Evolutionary conservation across 2,329 filamentous ascomycete species (phyloP), one percentile per base, ranked within the genome.

Genomic region (Neonectria coccinea): DNA sequence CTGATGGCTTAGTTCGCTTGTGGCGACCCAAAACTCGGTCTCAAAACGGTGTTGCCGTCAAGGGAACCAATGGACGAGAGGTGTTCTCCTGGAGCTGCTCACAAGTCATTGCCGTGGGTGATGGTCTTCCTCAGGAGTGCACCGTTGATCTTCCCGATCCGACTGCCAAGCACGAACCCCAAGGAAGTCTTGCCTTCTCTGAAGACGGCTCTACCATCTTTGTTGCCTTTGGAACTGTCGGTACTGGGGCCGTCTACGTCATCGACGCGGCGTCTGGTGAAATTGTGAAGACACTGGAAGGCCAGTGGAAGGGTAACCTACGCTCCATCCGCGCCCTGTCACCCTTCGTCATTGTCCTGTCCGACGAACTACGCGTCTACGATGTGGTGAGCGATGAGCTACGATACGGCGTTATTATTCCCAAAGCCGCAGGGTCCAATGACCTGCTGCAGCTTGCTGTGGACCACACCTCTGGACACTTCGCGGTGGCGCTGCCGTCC

Each of bases 201-300:
- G 88, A 92, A 67, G 94, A 97, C 76, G 93, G 92, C 1, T 97
- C 93, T 12, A 88, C 92, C 2, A 81, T 97, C n/a, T 93, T 93
- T 55, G 89, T 89, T 52, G 89, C 88, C 5, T 86, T 84, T 68
- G 86, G 85, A 33, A 80, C 81, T 31, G 76, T 80, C 10, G 84
- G 87, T 53, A 81, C 86, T 5, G 89, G 89, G 5, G 82, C 89
- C 16, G 84, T 97, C 11, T 89, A 96, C 72, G 84, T 97, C 57
- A 87, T 98, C 68, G 91, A 97, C 76, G 85, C 91, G 1, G 83
- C 86, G 22, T 88, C 86, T 10, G 92, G 93, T 12, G 81, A 81
- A 9, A 82, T 97, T 41, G 87, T 87, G 62, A 86, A 88, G 68
- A 89, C 88, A 1, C 85, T 94, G 18, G 86, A 90, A 5, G 89